Evolutionary conservation across 768 basidiomycete species (phyloP), one percentile per base, ranked within the genome.

Genomic region (Phlebiopsis flavidoalba): DNA sequence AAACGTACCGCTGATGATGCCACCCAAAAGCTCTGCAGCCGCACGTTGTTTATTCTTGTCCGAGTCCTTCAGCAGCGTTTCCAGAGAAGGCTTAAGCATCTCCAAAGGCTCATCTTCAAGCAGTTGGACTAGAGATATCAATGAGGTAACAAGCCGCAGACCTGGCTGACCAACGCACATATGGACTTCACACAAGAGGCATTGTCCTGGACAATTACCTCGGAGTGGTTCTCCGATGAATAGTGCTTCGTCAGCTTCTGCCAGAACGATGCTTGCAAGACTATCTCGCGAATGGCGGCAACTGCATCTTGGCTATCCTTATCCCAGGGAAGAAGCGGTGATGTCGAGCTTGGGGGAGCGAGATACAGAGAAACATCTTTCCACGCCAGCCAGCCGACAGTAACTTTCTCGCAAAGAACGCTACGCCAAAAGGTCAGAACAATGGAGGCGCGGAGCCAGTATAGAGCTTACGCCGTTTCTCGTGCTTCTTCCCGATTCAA

Each of bases 31-130:
- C 72, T 97, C 94, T 5, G 92, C 92, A 8, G 91, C 87, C 2
- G 91, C 93, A 33, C 94, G 80, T 69, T 93, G 93, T 74, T 93
- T 92, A 73, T 95, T 89, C 61, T 91, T 87, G 64, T 91, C 86
- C 62, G 87, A 83, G 66, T 91, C 82, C 8, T 73, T 71, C 19
- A 93, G 74, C n/a, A 90, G 73, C 35, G 78, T 78, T 58, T 88
- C 86, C 40, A 93, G 69, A 0, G 83, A 80, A 0, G 86, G 85
- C 61, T 76, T 80, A 60, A 92, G 74, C 0, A 77, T 77, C 57
- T 83, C 78, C 57, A 91, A 83, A 0, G 89, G 86, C 58, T 83
- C 83, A 64, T 88, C 85, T 66, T 88, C 88, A n/a, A 90, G 79
- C 17, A 94, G 69, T 77, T 95, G 92, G 69, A 89, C 87, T 89